These are phyloP conservation scores for Piedraia hortae DNA, from an alignment of 2,329 filamentous ascomycete genomes.

Conservation along the genomic window DNA sequence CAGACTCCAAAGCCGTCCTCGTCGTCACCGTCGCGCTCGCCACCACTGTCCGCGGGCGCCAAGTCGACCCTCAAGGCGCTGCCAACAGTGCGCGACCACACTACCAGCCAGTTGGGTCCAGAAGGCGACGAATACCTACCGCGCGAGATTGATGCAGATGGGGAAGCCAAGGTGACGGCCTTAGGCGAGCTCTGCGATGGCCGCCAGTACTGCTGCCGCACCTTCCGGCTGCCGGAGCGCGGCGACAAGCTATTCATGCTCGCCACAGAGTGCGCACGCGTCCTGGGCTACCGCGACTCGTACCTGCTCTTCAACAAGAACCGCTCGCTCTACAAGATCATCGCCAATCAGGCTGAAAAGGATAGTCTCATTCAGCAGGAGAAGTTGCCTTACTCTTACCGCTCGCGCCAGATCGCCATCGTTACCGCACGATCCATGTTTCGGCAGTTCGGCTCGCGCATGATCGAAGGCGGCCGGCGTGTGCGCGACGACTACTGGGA, in stretches of 20 bases:
- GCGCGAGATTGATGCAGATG: slow-evolving; percentile 72
- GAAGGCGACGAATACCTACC: slow-evolving; percentile 87
- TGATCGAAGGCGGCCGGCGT: slow-evolving; percentile 67
- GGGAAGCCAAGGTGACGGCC: slow-evolving; percentile 73
- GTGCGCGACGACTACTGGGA: slow-evolving; percentile 99
- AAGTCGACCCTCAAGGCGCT: slow-evolving; percentile 63
- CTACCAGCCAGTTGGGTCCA: slow-evolving; percentile 72
- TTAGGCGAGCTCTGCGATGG: slow-evolving; percentile 59
- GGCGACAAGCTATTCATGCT: slow-evolving; percentile 96
- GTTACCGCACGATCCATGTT: slow-evolving; percentile 97
- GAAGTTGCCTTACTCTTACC: slow-evolving; percentile 86
- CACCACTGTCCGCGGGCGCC: slow-evolving; percentile 27
- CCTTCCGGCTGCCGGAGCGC: slow-evolving; percentile 72
- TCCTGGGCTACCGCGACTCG: slow-evolving; percentile 85
- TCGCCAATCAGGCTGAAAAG: slow-evolving; percentile 84
- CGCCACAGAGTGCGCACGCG: slow-evolving; percentile 83
- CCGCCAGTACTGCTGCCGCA: slow-evolving; percentile 75
- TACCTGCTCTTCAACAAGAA: slow-evolving; percentile 98
- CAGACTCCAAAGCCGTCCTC: too few relatives aligned
- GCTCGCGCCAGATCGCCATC: slow-evolving; percentile 94
- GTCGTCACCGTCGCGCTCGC: slow-evolving; percentile 1
- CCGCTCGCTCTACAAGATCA: slow-evolving; percentile 87
- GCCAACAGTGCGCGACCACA: slow-evolving; percentile 87
- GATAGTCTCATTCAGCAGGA: slow-evolving; percentile 88
- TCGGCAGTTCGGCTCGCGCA: slow-evolving; percentile 81